Evolutionary conservation across 257 asterid genomes (phyloP).

Genomic region (Nicotiana obtusifolia): DNA sequence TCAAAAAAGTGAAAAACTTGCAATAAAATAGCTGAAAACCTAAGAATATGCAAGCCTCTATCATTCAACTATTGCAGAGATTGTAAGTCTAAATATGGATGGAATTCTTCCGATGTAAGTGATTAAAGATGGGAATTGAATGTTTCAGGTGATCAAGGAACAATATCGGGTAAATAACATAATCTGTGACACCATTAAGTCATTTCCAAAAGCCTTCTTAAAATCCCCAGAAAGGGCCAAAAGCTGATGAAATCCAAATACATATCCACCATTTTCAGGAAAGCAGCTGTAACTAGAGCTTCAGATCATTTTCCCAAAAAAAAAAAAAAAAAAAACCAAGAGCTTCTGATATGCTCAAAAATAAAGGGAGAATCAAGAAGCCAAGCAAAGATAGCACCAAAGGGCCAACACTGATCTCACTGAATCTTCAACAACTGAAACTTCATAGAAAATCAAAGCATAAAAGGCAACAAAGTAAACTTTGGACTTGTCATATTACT

Average conservation of each 20-base stretch:
- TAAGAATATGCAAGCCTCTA: not conserved
- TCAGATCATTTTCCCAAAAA: constrained; percentile 31
- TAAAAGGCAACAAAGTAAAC: constrained; percentile 62
- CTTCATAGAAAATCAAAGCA: constrained; percentile 90
- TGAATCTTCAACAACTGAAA: constrained; percentile 89
- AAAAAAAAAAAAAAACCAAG: too few species aligned
- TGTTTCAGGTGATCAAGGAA: constrained; percentile 79
- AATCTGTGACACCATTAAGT: constrained; percentile 84
- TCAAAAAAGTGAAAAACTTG: not conserved
- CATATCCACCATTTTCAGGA: constrained; percentile 86
- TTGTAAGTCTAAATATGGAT: not conserved
- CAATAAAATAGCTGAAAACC: not conserved
- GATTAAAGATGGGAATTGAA: constrained; percentile 49
- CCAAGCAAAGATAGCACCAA: constrained; percentile 55
- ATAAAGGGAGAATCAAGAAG: constrained; percentile 67
- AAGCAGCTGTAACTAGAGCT: constrained; percentile 69
- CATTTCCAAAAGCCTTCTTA: constrained; percentile 90
- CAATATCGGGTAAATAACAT: constrained; percentile 77
- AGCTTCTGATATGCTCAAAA: constrained; percentile 92
- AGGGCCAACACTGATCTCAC: constrained; percentile 78
- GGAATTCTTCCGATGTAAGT: constrained; percentile 19
- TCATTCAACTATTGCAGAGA: not conserved
- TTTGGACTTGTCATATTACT: constrained; percentile 34
- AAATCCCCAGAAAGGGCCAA: constrained; percentile 81
- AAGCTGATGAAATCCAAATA: constrained; percentile 82